Evolutionary conservation across 2,329 filamentous ascomycete genomes (phyloP), one percentile per base, ranked within the genome.

Genomic region (Tolypocladium ovalisporum): DNA sequence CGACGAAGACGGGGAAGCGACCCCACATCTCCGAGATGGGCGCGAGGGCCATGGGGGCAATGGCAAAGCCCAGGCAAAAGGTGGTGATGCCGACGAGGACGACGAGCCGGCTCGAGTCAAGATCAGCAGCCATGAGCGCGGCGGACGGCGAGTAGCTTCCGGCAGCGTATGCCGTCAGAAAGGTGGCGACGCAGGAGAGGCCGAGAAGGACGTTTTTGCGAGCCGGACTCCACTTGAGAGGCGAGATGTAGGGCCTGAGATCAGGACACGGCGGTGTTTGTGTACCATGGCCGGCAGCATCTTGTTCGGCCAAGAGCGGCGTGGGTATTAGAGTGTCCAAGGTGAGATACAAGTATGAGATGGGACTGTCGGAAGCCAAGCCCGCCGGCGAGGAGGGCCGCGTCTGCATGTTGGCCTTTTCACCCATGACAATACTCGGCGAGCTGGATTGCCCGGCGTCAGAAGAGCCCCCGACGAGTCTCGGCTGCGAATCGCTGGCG

Each of bases 1-100:
- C 76, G 29, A 92, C 78, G 65, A 96, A 94, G 37, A 96, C 88
- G 0, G 91, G 89, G 57, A 89, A 85, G 2, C 92, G 83, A 4
- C 92, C 92, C 71, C 94, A 90, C 68, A 95, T 87, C 72, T 97
- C 92, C 1, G 87, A 90, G 62, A 96, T 87, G 0, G 92, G 92
- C 0, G 92, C 92, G 0, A 96, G 79, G 1, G 90, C 78, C 91
- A 97, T 96, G 0, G 92, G 92, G 0, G 89, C 88, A 29, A 91
- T 71, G 0, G 81, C 90, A 63, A 96, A 96, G 4, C 92, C 91
- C 37, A 80, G 66, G 52, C 89, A 94, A 70, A 94, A 97, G 0
- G 84, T 82, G 0, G 91, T 95, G 60, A 96, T 89, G 37, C 90
- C 90, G 1, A 85, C 76, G 6, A 88, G 75, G n/a, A 85, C 80